Base-by-base conservation (phyloP, 2,329 filamentous ascomycete species). In the Ophiostoma ulmi region DNA sequence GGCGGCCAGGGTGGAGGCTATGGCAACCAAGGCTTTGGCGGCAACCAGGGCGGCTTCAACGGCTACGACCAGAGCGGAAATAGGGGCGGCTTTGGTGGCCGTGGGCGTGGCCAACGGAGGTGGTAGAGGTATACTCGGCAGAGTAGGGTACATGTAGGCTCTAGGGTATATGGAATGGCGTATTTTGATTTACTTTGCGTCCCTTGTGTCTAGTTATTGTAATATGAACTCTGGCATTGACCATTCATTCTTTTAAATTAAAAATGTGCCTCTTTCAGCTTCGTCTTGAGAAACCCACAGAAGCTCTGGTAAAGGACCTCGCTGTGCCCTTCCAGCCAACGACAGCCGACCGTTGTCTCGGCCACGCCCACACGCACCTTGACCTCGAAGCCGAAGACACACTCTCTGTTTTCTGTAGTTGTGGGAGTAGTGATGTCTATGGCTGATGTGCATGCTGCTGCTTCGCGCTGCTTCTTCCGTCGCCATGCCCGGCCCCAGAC, bases 261-360 rank as follows among this genome's bases (percentile, higher is more conserved):
- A 36, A n/a, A 5, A 14, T 31, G 2, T 1, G 17, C 35, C 5
- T 76, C 75, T 55, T 75, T 74, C 2, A 83, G 70, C 71, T 84
- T 86, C 48, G 86, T 82, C 78, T 88, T 91, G 64, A 96, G 74
- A 82, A 94, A 93, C 0, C 92, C 93, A 72, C 89, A 90, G 73
- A 99, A 93, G 77, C 94, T 97, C 80, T 96, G 91, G 79, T 94
- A 97, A 0, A 95, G 77, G 0, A 89, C 84, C 22, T 86, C 82
- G 74, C 97, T 91, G 6, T 84, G 82, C 0, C 95, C 94, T 75
- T 92, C 88, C 0, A 92, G 77, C 94, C 92, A 96, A 41, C 91
- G 83, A 70, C 91, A 82, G 5, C 79, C 75, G 5, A 90, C 80
- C 1, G 77, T 79, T 0, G 89, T 81, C 22, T 79, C 77, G 1